Evolutionary conservation across 2,329 filamentous ascomycete genomes (phyloP), one percentile per base, ranked within the genome.

Genomic region (Pseudogymnoascus sp.): DNA sequence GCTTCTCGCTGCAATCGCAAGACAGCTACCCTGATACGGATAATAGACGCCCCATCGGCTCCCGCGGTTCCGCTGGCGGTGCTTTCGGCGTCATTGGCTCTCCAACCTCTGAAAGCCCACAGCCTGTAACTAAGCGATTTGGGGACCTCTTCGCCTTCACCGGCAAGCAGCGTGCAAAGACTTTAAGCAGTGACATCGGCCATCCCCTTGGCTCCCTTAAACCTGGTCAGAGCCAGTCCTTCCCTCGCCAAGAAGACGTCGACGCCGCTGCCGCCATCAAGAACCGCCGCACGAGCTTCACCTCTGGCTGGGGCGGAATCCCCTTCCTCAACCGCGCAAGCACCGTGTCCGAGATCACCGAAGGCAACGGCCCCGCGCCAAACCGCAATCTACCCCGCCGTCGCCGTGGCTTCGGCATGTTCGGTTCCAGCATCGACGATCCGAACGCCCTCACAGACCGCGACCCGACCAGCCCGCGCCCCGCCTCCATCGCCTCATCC

Each of bases 151-250:
- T 89, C 61, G 79, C 78, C 61, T 86, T 82, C 69, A 80, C 87
- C 63, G 84, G 87, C 60, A 85, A 84, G 47, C 81, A 83, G 63
- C 82, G 82, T 26, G 78, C 82, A 4, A 91, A 91, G 74, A 80
- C 80, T 0, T 71, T 81, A 6, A 81, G 83, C 8, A 82, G 83
- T 31, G 81, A 85, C 31, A 9, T 21, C 5, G 86, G 87, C 0
- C 87, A 87, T 5, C 79, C 83, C 1, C 75, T 92, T 7, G 90
- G 90, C 0, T 86, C 83, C 19, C 77, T 93, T 13, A 90, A 90
- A 71, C 76, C 83, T 31, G 82, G 84, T 0, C 89, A 93, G 72
- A 92, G 89, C 69, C 89, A 91, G 71, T 93, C 90, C 0, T 85
- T 95, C 68, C 90, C 90, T 5, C 79, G 83, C 17, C 81, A 82